Conservation (phyloP, 441 rosid species). For the Gossypium gossypioides region DNA sequence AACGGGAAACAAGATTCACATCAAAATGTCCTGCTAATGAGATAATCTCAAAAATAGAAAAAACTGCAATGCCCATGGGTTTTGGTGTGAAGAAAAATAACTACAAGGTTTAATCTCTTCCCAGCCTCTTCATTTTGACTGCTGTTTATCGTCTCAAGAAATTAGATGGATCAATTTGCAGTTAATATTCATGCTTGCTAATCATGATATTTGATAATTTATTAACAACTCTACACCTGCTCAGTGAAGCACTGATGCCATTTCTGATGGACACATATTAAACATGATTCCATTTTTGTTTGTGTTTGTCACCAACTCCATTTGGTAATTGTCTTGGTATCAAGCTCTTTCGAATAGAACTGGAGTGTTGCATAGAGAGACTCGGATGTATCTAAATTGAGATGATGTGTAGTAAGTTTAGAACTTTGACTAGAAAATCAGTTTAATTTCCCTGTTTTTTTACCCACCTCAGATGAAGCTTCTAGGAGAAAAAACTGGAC, state of each 20-base stretch:
- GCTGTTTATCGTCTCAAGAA: background rate
- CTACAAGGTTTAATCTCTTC: slow-evolving; percentile 52
- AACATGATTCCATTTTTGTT: background rate
- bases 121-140: background rate
- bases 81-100: slow-evolving; percentile 88
- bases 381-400: background rate
- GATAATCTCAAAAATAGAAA: slow-evolving; percentile 86
- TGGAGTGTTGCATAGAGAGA: background rate
- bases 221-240: background rate
- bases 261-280: background rate
- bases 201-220: background rate
- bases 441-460: slow-evolving; percentile 4
- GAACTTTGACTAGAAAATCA: background rate
- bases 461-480: slow-evolving; percentile 62
- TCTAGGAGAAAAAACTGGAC: slow-evolving; percentile 82
- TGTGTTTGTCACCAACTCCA: background rate
- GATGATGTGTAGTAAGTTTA: background rate
- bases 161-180: background rate
- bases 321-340: background rate
- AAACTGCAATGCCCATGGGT: slow-evolving; percentile 80
- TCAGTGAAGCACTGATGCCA: background rate
- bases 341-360: background rate
- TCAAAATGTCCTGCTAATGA: slow-evolving; percentile 81
- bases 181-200: background rate
- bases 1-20: slow-evolving; percentile 87